Conservation (phyloP, 192 early-diverging fungal genomes). For the Gaertneriomyces semiglobifer region DNA sequence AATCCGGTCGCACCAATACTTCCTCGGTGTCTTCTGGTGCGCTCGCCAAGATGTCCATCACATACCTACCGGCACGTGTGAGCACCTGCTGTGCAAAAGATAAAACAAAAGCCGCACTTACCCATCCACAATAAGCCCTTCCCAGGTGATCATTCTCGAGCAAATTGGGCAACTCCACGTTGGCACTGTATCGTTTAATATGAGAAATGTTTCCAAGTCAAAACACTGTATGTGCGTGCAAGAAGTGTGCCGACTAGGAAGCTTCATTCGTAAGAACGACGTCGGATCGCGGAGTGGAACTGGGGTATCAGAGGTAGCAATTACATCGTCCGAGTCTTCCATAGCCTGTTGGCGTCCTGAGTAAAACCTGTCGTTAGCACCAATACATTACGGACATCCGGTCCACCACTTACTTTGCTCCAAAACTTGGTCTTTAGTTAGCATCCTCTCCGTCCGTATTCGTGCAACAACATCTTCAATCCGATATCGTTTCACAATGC, state of each 20-base stretch:
- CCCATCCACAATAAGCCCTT: slow-evolving; percentile 14
- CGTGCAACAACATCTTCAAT: slow-evolving; percentile 3
- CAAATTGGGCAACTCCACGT: slow-evolving; percentile 79
- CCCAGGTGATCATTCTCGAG: slow-evolving; percentile 37
- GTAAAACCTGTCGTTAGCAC: background rate
- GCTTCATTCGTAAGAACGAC: slow-evolving; percentile 49
- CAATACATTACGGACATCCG: background rate
- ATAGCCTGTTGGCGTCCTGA: background rate
- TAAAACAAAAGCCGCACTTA: background rate
- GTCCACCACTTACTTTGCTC: background rate
- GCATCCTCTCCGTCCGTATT: background rate
- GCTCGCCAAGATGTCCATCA: slow-evolving; percentile 11
- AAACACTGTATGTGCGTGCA: slow-evolving; percentile 86
- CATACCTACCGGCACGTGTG: background rate
- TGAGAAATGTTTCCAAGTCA: slow-evolving; percentile 68
- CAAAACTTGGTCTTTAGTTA: slow-evolving; percentile 7
- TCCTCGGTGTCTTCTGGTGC: background rate
- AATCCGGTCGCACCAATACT: slow-evolving; percentile 16
- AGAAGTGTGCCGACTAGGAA: slow-evolving; percentile 55
- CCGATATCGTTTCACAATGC: background rate
- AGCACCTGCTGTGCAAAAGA: background rate
- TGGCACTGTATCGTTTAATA: slow-evolving; percentile 64
- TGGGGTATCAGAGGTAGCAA: slow-evolving; percentile 10
- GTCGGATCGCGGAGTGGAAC: slow-evolving; percentile 12
- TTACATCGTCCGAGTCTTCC: slow-evolving; percentile 13